Conservation (phyloP, 2,329 filamentous ascomycete species). For the Monosporascus sp. region DNA sequence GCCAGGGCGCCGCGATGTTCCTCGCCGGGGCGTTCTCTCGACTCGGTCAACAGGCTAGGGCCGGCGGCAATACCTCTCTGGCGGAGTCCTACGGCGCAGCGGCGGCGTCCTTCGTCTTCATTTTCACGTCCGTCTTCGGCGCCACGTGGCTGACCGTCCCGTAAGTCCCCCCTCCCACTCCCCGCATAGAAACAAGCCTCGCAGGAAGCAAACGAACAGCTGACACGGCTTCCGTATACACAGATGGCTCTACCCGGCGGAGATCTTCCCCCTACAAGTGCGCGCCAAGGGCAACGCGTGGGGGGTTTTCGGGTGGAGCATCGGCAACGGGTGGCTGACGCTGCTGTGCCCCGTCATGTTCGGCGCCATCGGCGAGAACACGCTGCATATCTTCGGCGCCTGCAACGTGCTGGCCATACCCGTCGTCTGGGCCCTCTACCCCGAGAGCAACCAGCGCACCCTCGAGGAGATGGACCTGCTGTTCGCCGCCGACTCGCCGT, state of each 20-base stretch:
- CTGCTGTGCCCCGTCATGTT: constrained; percentile 22
- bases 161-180: not conserved
- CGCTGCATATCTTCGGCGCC: constrained; percentile 67
- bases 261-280: constrained; percentile 68
- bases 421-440: constrained; percentile 69
- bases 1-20: constrained; percentile 62
- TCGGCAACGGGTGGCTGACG: constrained; percentile 62
- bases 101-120: constrained; percentile 65
- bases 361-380: constrained; percentile 58
- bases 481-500: constrained; percentile 61
- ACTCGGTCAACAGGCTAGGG: constrained; percentile 42
- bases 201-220: not conserved
- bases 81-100: constrained; percentile 54
- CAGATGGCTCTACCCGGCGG: constrained; percentile 59
- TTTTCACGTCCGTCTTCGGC: constrained; percentile 61
- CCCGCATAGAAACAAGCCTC: not conserved
- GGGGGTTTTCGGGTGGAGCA: constrained; percentile 71
- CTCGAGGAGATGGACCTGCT: constrained; percentile 71
- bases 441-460: constrained; percentile 67
- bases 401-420: constrained; percentile 61
- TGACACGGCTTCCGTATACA: constrained; percentile 31
- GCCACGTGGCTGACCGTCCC: constrained; percentile 56
- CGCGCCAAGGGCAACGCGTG: constrained; percentile 71
- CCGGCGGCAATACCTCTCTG: constrained; percentile 36
- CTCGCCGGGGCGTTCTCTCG: constrained; percentile 58